Conservation (phyloP, 192 early-diverging fungal genomes). For the Backusella tuberculispora region DNA sequence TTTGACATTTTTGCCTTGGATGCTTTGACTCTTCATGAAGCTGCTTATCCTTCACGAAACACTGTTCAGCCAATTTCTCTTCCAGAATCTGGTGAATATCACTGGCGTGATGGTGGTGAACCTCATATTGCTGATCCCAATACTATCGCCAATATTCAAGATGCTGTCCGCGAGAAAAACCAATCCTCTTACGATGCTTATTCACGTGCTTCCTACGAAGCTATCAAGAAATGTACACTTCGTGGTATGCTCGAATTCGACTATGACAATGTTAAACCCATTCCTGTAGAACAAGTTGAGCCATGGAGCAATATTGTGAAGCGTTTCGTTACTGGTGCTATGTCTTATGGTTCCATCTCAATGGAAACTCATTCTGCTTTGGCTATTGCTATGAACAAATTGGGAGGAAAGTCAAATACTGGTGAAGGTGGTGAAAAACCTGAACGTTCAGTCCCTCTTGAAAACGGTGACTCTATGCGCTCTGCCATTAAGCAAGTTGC, state of each 20-base stretch:
- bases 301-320: slow-evolving; percentile 95
- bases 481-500: slow-evolving; percentile 99
- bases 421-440: slow-evolving; percentile 99
- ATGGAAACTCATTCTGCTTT: slow-evolving; percentile 92
- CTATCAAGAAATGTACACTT: slow-evolving; percentile 92
- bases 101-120: slow-evolving; percentile 95
- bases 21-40: slow-evolving; percentile 84
- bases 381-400: slow-evolving; percentile 93
- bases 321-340: slow-evolving; percentile 97
- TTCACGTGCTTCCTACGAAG: slow-evolving; percentile 73
- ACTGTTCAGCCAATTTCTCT: slow-evolving; percentile 67
- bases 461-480: slow-evolving; percentile 83
- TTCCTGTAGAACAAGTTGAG: slow-evolving; percentile 96
- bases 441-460: slow-evolving; percentile 69
- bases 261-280: slow-evolving; percentile 66
- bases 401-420: slow-evolving; percentile 98
- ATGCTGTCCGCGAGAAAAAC: slow-evolving; percentile 95
- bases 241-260: slow-evolving; percentile 95
- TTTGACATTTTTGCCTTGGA: slow-evolving; percentile 84
- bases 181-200: slow-evolving; percentile 86
- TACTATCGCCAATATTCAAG: slow-evolving; percentile 89
- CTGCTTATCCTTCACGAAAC: slow-evolving; percentile 77
- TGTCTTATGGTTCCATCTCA: slow-evolving; percentile 99
- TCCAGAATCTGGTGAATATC: slow-evolving; percentile 94
- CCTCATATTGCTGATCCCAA: slow-evolving; percentile 91